These are phyloP conservation scores for Deuterostichococcus epilithicus DNA, from an alignment of 139 green algal genomes.

Conservation along the genomic window DNA sequence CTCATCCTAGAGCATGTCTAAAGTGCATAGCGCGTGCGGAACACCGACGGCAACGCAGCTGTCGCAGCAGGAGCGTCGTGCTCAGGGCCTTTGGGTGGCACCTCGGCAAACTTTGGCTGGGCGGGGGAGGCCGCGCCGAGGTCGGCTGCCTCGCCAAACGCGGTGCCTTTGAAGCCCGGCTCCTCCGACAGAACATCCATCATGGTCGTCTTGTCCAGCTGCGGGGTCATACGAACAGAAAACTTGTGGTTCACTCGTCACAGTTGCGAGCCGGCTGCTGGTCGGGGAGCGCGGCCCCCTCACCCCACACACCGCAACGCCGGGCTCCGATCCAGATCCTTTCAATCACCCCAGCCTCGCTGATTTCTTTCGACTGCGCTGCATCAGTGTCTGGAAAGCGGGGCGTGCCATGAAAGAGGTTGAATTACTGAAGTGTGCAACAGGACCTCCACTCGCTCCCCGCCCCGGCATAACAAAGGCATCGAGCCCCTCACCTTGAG, in stretches of 20 bases:
- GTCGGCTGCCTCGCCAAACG: slow-evolving; percentile 4
- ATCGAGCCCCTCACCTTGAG: slow-evolving; percentile 1
- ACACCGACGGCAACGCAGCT: too few relatives aligned
- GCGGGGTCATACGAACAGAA: not conserved
- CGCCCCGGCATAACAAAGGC: not conserved
- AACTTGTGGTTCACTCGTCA: not conserved
- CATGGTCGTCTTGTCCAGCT: slow-evolving; percentile 16
- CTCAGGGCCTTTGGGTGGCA: too few relatives aligned
- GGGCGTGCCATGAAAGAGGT: not conserved
- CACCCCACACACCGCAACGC: too few relatives aligned
- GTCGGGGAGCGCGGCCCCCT: too few relatives aligned
- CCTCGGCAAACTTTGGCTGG: not conserved
- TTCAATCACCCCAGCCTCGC: too few relatives aligned
- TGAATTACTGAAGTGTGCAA: not conserved
- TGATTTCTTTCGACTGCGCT: too few relatives aligned
- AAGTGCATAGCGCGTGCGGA: too few relatives aligned
- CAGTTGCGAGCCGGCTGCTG: too few relatives aligned
- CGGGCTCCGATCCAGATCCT: too few relatives aligned
- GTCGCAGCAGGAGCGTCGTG: too few relatives aligned
- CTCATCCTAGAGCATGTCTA: too few relatives aligned
- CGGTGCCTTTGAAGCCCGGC: slow-evolving; percentile 2
- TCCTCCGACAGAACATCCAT: slow-evolving; percentile 18
- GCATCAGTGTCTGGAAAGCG: not conserved
- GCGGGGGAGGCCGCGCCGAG: not conserved
- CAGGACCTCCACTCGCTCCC: not conserved